A percentile compares a stretch with the other conserved stretches of the same genome.
These are phyloP conservation scores for Penicillium frequentans DNA, from an alignment of 2,329 filamentous ascomycete genomes.

Conservation along the genomic window DNA sequence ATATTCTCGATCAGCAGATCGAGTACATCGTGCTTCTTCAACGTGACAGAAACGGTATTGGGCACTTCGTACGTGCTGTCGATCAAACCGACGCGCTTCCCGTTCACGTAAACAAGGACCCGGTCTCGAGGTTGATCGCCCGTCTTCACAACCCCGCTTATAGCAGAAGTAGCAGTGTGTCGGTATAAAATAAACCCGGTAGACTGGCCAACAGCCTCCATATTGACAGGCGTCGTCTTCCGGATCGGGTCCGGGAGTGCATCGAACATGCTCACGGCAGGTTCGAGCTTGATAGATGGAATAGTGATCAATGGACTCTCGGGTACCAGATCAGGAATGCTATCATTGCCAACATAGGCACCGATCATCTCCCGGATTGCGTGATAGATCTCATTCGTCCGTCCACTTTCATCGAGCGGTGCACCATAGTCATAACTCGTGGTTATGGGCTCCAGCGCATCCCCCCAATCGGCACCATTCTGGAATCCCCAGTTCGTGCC, in stretches of 20 bases:
- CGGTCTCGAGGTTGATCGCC: constrained; percentile 50
- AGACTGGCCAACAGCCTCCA: constrained; percentile 49
- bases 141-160: constrained; percentile 37
- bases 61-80: constrained; percentile 48
- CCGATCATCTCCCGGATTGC: constrained; percentile 14
- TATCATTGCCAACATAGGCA: constrained; percentile 38
- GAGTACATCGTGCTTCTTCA: constrained; percentile 23
- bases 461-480: constrained; percentile 48
- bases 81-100: constrained; percentile 43
- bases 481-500: constrained; percentile 54
- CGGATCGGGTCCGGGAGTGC: constrained; percentile 23
- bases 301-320: constrained; percentile 36
- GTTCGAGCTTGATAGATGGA: constrained; percentile 34
- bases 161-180: constrained; percentile 31
- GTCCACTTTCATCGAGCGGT: constrained; percentile 52
- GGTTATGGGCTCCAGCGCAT: constrained; percentile 43
- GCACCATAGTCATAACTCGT: constrained; percentile 55
- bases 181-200: constrained; percentile 49
- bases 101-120: constrained; percentile 52
- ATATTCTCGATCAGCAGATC: constrained; percentile 50
- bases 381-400: constrained; percentile 47
- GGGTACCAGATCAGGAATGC: constrained; percentile 39
- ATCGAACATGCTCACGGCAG: constrained; percentile 37
- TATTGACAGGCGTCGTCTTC: constrained; percentile 36
- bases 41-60: constrained; percentile 36